Conservation (phyloP, 108 stramenopile species). For the Conticribra guillardii region DNA sequence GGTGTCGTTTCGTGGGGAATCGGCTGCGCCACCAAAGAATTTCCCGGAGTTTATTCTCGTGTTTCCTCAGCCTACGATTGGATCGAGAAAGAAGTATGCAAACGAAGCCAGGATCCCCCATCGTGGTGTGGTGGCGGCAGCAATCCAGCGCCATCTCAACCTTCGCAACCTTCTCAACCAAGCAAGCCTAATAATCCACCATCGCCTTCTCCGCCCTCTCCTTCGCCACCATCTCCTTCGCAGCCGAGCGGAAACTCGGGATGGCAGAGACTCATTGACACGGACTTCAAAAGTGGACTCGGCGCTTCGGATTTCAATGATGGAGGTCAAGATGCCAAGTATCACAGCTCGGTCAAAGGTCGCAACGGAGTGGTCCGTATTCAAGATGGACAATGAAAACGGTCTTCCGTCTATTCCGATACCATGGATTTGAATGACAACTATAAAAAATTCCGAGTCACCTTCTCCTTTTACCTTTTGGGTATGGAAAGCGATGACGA, state of each 20-base stretch:
- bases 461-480: slow-evolving; percentile 17
- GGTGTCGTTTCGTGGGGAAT: slow-evolving; percentile 47
- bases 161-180: neutral
- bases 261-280: slow-evolving; percentile 10
- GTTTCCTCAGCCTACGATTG: slow-evolving; percentile 52
- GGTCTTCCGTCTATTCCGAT: slow-evolving; percentile 20
- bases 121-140: slow-evolving; percentile 4
- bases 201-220: neutral
- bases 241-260: neutral
- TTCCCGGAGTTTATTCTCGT: slow-evolving; percentile 65
- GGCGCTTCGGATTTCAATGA: slow-evolving; percentile 9
- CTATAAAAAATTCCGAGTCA: slow-evolving; percentile 19
- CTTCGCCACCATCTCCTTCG: neutral
- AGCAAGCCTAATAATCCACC: neutral
- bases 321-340: slow-evolving; percentile 14
- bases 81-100: slow-evolving; percentile 60
- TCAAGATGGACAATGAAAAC: slow-evolving; percentile 18
- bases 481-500: neutral
- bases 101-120: slow-evolving; percentile 9
- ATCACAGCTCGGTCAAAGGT: slow-evolving; percentile 17
- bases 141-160: neutral
- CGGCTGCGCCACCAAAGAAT: slow-evolving; percentile 38
- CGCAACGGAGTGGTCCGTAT: slow-evolving; percentile 22
- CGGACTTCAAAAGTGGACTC: slow-evolving; percentile 15
- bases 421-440: neutral